Evolutionary conservation across 75 land plant species (phyloP).

Genomic region (Selaginella tamariscina): DNA sequence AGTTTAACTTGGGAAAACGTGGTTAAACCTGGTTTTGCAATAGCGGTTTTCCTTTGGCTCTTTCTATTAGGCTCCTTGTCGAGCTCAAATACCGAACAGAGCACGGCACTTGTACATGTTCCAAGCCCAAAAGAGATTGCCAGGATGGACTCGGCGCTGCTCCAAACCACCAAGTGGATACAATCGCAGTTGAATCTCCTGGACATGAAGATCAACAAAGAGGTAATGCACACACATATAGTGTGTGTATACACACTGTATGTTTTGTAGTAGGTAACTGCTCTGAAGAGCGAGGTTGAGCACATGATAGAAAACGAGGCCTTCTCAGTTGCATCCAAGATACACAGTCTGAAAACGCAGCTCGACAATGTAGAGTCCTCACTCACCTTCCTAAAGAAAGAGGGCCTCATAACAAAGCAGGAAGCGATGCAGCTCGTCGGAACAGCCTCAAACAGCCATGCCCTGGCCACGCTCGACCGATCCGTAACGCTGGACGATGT

Average conservation of each 20-base stretch:
- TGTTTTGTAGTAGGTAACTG: too few relatives aligned
- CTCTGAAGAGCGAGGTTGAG: not conserved
- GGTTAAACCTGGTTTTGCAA: too few relatives aligned
- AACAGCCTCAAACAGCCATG: not conserved
- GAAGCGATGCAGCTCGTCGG: not conserved
- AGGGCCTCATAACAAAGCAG: not conserved
- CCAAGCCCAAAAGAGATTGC: not conserved
- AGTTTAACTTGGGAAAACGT: too few relatives aligned
- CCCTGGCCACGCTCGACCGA: not conserved
- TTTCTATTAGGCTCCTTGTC: too few relatives aligned
- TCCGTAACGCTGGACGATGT: not conserved
- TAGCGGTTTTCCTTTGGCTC: too few relatives aligned
- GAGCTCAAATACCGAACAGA: too few relatives aligned
- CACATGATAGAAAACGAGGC: not conserved
- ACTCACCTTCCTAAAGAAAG: not conserved
- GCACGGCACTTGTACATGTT: too few relatives aligned
- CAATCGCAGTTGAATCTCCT: not conserved
- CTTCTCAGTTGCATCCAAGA: not conserved
- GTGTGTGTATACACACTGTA: too few relatives aligned
- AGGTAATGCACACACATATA: too few relatives aligned
- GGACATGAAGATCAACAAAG: not conserved
- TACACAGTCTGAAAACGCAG: conserved; percentile 6
- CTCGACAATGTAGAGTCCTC: not conserved
- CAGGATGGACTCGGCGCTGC: not conserved
- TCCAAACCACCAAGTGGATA: not conserved